Evolutionary conservation across 768 basidiomycete genomes (phyloP), one percentile per base, ranked within the genome.

Genomic region (Tephrocybe sp.): DNA sequence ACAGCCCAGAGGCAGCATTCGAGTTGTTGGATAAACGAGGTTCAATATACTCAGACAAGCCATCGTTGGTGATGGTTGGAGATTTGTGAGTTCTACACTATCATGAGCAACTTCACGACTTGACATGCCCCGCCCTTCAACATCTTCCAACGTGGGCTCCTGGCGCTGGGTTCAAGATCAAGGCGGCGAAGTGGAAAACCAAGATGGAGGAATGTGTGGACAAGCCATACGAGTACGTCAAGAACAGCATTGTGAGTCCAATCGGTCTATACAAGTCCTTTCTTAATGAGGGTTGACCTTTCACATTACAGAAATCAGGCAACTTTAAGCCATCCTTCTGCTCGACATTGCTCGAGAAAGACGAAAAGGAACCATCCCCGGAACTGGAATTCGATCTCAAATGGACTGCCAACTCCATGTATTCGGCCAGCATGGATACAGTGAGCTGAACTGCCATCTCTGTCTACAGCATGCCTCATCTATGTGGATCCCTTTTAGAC

Each of bases 391-490:
- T 81, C 53, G 87, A 90, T 56, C 69, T 89, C 39, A 83, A 85
- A 50, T 87, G 86, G 85, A 81, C 84, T 1, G 88, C 88, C n/a
- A 88, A 89, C 62, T 88, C 86, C 24, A 88, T 90, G 84, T 89
- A 86, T 61, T 69, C 75, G 5, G 80, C 77, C 13, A 83, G 83
- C 56, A 71, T 78, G 30, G 86, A 88, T 57, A 86, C 84, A 0
- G 85, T 83, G 39, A n/a, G 64, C 57, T 30, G 8, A 18, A 38
- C 2, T 16, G 12, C 37, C 40, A 40, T 23, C 24, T 45, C 22
- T 19, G 18, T 38, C 25, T 23, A 18, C 15, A n/a, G 13, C 13
- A 27, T 31, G 38, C 10, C 50, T 54, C 44, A 50, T 23, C 41
- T 29, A n/a, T 13, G 39, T 16, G 21, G n/a, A 25, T 21, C 31